These are phyloP conservation scores for Magnusiomyces magnusii DNA, from an alignment of 1,139 yeast species.

Conservation along the genomic window DNA sequence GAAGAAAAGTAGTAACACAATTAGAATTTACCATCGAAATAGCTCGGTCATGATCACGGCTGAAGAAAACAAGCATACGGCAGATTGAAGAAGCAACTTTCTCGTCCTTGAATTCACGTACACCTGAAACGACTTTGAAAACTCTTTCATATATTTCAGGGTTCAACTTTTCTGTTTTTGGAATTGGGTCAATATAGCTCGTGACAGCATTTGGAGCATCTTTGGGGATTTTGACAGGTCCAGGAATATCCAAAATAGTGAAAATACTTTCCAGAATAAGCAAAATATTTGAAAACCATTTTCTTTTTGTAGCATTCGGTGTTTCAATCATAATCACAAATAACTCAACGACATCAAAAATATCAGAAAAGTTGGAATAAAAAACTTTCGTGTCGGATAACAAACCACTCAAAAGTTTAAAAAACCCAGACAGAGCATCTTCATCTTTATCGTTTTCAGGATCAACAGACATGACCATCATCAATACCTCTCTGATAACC, in stretches of 20 bases:
- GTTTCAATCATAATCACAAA: conserved; percentile 22
- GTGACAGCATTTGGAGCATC: neutral
- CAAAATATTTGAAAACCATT: conserved; percentile 32
- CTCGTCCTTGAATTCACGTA: conserved; percentile 38
- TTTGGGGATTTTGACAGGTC: conserved; percentile 10
- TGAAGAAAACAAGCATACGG: conserved; percentile 46
- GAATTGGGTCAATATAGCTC: conserved; percentile 1
- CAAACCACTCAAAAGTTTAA: conserved; percentile 44
- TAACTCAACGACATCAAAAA: conserved; percentile 35
- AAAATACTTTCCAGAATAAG: conserved; percentile 28
- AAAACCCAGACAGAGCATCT: conserved; percentile 39
- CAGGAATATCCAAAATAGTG: conserved; percentile 19
- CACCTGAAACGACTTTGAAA: conserved; percentile 39
- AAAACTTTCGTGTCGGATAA: conserved; percentile 37
- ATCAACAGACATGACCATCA: conserved; percentile 34
- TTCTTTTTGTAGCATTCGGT: conserved; percentile 19
- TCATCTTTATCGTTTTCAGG: conserved; percentile 25
- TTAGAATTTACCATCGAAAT: conserved; percentile 40
- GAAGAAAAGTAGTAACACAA: conserved; percentile 32
- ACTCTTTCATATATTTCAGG: conserved; percentile 33
- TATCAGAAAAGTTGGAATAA: conserved; percentile 36
- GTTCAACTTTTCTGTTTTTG: conserved; percentile 26
- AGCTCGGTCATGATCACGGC: conserved; percentile 41
- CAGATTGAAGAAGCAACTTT: conserved; percentile 46
- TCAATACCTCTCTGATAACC: conserved; percentile 35